Percentiles rank a stretch among this genome's conserved stretches.
phyloP scores from a whole-genome alignment of 2,329 filamentous ascomycete species.

The Coniochaeta sp. region DNA sequence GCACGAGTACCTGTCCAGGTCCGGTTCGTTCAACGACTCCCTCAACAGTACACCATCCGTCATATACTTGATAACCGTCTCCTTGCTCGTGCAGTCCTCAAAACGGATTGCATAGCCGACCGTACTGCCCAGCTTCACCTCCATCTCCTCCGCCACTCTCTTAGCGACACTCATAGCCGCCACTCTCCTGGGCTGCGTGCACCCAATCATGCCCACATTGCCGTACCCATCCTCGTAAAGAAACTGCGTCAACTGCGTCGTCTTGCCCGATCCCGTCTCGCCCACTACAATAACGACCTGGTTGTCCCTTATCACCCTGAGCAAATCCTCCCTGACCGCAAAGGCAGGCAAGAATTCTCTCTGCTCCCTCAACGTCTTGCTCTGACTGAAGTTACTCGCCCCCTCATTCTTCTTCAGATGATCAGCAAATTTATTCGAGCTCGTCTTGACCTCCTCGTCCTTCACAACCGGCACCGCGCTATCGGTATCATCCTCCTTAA shows the following conservation, averaged over 20 bases:
- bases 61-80: constrained; percentile 98
- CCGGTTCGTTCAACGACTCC: constrained; percentile 86
- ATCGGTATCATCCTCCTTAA: constrained; percentile 89
- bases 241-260: constrained; percentile 94
- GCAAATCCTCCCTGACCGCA: constrained; percentile 86
- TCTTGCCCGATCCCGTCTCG: constrained; percentile 96
- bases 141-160: constrained; percentile 97
- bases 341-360: constrained; percentile 92
- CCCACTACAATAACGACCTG: constrained; percentile 96
- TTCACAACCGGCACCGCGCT: constrained; percentile 73
- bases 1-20: constrained; percentile 92
- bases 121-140: constrained; percentile 75
- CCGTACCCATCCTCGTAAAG: constrained; percentile 93
- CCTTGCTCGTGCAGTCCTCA: constrained; percentile 93
- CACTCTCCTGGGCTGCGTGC: constrained; percentile 91
- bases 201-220: constrained; percentile 82
- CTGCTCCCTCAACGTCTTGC: constrained; percentile 84
- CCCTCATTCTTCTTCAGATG: constrained; percentile 84
- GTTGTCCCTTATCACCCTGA: constrained; percentile 90
- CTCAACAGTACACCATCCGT: constrained; percentile 91
- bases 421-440: constrained; percentile 71
- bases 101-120: constrained; percentile 98
- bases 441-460: constrained; percentile 54
- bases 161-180: constrained; percentile 99
- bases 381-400: constrained; percentile 87